Evolutionary conservation across 2,329 filamentous ascomycete genomes (phyloP).

Genomic region (Furcasterigmium sp.): DNA sequence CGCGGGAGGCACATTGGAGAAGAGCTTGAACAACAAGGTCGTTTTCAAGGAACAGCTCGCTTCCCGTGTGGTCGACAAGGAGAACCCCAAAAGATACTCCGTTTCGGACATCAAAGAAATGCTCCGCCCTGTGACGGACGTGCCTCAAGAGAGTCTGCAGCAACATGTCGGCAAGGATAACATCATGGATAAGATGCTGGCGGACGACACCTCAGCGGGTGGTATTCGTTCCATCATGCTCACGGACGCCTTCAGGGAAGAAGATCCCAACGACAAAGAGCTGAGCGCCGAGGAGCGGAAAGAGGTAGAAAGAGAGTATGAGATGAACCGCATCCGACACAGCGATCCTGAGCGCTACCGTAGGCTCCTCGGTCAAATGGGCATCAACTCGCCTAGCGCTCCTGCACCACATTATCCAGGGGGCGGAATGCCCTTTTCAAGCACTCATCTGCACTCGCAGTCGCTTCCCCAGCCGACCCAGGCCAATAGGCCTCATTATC

Average conservation of each 20-base stretch:
- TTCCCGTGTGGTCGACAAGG: conserved; percentile 76
- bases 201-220: conserved; percentile 23
- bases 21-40: conserved; percentile 64
- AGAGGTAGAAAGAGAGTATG: conserved; percentile 41
- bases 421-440: too few relatives aligned
- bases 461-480: too few relatives aligned
- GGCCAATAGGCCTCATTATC: too few relatives aligned
- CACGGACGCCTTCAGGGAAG: conserved; percentile 68
- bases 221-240: conserved; percentile 54
- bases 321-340: conserved; percentile 24
- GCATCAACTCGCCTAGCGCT: too few relatives aligned
- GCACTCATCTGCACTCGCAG: too few relatives aligned
- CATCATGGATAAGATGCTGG: conserved; percentile 48
- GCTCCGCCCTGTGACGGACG: conserved; percentile 31
- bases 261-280: conserved; percentile 51
- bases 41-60: conserved; percentile 82
- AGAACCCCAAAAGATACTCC: conserved; percentile 66
- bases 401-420: too few relatives aligned
- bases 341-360: conserved; percentile 25
- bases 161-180: conserved; percentile 56
- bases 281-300: conserved; percentile 57
- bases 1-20: conserved; percentile 74
- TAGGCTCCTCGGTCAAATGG: too few relatives aligned
- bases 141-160: conserved; percentile 44
- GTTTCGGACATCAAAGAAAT: conserved; percentile 24